A percentile compares a stretch with the other conserved stretches of the same genome.
phyloP scores from a whole-genome alignment of 306 rosid genomes.

The Quercus aquifolioides region DNA sequence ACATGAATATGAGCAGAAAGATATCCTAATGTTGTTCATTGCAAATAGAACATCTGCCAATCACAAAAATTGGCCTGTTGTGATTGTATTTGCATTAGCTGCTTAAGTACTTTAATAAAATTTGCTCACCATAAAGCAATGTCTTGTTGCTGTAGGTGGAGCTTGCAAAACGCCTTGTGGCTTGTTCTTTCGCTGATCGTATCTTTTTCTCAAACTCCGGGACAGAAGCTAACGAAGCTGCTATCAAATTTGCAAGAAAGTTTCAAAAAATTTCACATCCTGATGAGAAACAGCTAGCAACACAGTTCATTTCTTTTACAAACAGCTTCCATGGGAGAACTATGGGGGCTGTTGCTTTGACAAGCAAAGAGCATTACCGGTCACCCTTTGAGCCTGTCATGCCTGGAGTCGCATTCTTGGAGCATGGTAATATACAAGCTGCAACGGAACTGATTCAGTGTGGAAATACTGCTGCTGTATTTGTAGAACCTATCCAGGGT shows the following conservation, averaged over 20 bases:
- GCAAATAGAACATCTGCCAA: too few relatives aligned
- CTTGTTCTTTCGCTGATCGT: conserved; percentile 74
- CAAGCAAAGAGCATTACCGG: conserved; percentile 85
- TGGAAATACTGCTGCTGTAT: conserved; percentile 75
- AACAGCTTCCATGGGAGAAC: conserved; percentile 94
- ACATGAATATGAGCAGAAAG: too few relatives aligned
- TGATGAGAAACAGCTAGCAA: conserved; percentile 46
- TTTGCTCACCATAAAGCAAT: too few relatives aligned
- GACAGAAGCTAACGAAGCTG: conserved; percentile 95
- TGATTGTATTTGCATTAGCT: too few relatives aligned
- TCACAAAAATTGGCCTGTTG: too few relatives aligned
- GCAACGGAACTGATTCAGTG: conserved; percentile 52
- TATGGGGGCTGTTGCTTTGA: conserved; percentile 91
- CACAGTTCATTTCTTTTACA: conserved; percentile 71
- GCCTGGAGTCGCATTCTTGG: conserved; percentile 84
- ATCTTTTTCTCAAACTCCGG: conserved; percentile 84
- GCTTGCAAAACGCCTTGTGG: conserved; percentile 41
- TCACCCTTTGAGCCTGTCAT: conserved; percentile 87
- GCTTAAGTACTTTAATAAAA: too few relatives aligned
- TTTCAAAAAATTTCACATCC: conserved; percentile 57
- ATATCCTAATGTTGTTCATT: too few relatives aligned
- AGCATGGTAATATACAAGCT: conserved; percentile 68
- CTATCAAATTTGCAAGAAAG: conserved; percentile 84
- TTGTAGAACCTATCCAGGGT: conserved; percentile 94
- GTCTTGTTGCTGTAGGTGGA: too few relatives aligned